Base-by-base conservation (phyloP, 805 yeast species). In the Cyberlindnera xylosilytica region DNA sequence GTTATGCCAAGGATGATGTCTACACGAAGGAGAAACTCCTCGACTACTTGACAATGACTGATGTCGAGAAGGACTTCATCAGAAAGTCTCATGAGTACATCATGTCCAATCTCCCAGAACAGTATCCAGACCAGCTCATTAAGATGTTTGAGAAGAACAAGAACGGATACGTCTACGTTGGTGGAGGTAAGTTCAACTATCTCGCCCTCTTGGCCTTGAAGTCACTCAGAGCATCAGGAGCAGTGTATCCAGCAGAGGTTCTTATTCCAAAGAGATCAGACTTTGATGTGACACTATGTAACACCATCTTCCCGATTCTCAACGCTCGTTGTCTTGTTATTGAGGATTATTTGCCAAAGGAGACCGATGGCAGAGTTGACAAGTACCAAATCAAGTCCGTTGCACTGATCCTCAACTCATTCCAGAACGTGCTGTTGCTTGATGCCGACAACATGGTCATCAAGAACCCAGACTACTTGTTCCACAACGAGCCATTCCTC, bases 391-490 rank as follows among this genome's bases (percentile, higher is more conserved):
- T 73, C 56, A 86, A 86, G 58, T 72, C 81, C 0, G 69, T 86
- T 41, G 86, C 93, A 0, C 55, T 87, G 19, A 64, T 87, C 45
- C 77, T 83, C n/a, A 83, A 91, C 1, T 72, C 81, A 29, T 87
- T 87, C 62, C 84, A 85, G 52, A 78, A 84, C 49, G 79, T 83
- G 13, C 67, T 86, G 51, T 69, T 84, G 37, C 60, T 86, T 50
- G 96, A 87, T 57, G 78, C 89, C 35, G 96, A 87, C 62, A 78
- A 83, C 46, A 69, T 81, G 48, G 83, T 87, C 0, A 68, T 80
- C 6, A 64, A 63, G 45, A 70, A 76, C 32, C 83, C 87, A 1
- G 80, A 75, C 44, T 58, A 59, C 39, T 61, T 81, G 23, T 74
- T 80, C 42, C 57, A 58, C 1, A 67, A 72, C 37, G 61, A 66